These are phyloP conservation scores for Platanthera guangdongensis DNA, from an alignment of 106 monocot species.

Conservation along the genomic window DNA sequence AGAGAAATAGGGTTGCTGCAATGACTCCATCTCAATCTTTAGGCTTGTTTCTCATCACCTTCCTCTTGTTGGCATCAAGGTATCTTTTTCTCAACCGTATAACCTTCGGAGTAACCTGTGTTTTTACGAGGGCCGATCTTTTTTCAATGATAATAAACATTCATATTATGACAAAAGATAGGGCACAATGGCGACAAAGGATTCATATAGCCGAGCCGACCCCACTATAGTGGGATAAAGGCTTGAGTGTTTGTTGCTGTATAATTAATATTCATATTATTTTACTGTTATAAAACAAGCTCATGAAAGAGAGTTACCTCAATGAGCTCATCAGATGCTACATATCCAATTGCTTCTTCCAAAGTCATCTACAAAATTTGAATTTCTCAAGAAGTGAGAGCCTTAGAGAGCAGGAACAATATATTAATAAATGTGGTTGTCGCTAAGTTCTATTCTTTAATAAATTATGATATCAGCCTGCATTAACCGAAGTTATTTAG, in stretches of 20 bases:
- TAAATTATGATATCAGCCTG: too few species aligned
- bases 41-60: constrained; percentile 74
- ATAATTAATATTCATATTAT: not conserved
- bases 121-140: too few species aligned
- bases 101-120: constrained; percentile 85
- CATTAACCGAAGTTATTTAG: too few species aligned
- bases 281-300: not conserved
- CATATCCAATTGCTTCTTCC: constrained; percentile 96
- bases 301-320: constrained; percentile 43
- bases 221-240: too few species aligned
- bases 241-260: too few species aligned
- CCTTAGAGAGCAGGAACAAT: too few species aligned
- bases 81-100: constrained; percentile 74
- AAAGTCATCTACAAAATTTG: constrained; percentile 69
- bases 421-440: too few species aligned
- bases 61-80: constrained; percentile 75
- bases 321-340: constrained; percentile 88
- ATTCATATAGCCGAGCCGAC: too few species aligned
- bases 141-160: not conserved
- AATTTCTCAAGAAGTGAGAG: not conserved
- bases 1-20: not conserved
- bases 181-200: too few species aligned
- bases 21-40: constrained; percentile 34
- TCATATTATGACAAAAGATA: too few species aligned
- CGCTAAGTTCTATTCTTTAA: too few species aligned